Evolutionary conservation across 2,329 filamentous ascomycete genomes (phyloP).

Genomic region (Fusarium solani-melongenae): DNA sequence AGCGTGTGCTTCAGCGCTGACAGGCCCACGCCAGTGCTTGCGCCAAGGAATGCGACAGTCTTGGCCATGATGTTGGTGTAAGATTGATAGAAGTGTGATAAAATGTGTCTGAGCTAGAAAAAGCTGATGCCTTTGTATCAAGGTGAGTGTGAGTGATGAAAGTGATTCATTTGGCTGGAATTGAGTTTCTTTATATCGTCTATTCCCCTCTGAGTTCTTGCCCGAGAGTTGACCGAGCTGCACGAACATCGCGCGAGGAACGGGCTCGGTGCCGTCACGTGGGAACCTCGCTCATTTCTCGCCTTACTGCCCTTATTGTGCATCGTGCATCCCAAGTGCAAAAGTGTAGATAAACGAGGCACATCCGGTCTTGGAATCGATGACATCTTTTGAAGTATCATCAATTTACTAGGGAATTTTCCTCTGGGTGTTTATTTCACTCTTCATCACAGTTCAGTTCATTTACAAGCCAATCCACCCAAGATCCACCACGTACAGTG

Average conservation of each 20-base stretch:
- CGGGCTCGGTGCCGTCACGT: background rate
- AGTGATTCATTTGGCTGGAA: background rate
- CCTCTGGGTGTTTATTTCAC: background rate
- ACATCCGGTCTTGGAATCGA: rapidly evolving
- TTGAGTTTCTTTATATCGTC: background rate
- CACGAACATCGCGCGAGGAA: conserved; percentile 1
- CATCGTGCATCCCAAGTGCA: background rate
- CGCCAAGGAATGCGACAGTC: conserved; percentile 64
- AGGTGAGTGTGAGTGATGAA: background rate
- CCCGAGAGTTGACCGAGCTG: conserved; percentile 28
- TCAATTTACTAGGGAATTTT: background rate
- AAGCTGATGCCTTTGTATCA: background rate
- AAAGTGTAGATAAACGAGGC: background rate
- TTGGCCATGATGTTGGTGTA: conserved; percentile 34
- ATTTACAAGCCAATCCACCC: background rate
- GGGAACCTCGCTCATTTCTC: conserved; percentile 16
- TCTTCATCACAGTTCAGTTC: background rate
- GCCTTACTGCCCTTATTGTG: too few relatives aligned
- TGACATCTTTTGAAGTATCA: background rate
- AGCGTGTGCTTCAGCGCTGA: conserved; percentile 59
- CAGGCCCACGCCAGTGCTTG: conserved; percentile 62
- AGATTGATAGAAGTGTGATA: background rate
- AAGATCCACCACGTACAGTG: background rate
- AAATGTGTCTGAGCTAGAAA: background rate
- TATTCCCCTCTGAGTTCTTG: background rate